These are phyloP conservation scores for Colletotrichum zoysiae DNA, from an alignment of 2,329 filamentous ascomycete species.

Conservation along the genomic window DNA sequence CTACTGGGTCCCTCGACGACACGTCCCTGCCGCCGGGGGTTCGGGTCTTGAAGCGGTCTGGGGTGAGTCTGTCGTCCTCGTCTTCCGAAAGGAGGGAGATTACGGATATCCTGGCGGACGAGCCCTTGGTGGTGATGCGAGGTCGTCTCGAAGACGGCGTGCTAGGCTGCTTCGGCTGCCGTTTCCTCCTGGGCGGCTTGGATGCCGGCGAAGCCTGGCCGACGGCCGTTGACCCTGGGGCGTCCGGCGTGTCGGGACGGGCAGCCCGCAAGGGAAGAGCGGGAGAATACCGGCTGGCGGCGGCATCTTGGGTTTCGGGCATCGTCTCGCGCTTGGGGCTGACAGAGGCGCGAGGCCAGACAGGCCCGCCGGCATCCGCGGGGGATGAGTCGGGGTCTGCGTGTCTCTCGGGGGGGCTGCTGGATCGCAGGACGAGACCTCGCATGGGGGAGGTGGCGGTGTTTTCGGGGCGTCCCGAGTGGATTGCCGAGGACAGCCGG, in stretches of 20 bases:
- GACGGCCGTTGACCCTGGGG: not conserved
- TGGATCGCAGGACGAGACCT: slow-evolving; percentile 17
- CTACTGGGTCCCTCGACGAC: not conserved
- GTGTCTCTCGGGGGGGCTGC: slow-evolving; percentile 18
- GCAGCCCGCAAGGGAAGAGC: no score
- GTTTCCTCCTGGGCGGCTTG: not conserved
- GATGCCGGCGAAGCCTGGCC: not conserved
- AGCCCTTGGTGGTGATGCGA: not conserved
- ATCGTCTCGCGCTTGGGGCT: not conserved
- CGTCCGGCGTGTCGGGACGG: not conserved
- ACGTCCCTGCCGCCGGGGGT: slow-evolving; percentile 6
- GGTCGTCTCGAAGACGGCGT: slow-evolving; percentile 3
- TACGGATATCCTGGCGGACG: slow-evolving; percentile 53
- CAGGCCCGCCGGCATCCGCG: not conserved
- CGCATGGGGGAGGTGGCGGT: slow-evolving; percentile 7
- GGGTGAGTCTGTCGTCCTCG: slow-evolving; percentile 53
- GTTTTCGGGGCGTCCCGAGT: not conserved
- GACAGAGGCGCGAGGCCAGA: not conserved
- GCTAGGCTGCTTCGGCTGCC: not conserved
- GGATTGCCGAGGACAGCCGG: not conserved
- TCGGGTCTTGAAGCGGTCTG: slow-evolving; percentile 48
- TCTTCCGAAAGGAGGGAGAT: slow-evolving; percentile 58
- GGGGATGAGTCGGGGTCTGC: not conserved
- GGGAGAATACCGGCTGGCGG: no score
- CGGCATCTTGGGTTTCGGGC: not conserved